phyloP scores from a whole-genome alignment of 2,329 filamentous ascomycete genomes.

The Fusarium sp. region DNA sequence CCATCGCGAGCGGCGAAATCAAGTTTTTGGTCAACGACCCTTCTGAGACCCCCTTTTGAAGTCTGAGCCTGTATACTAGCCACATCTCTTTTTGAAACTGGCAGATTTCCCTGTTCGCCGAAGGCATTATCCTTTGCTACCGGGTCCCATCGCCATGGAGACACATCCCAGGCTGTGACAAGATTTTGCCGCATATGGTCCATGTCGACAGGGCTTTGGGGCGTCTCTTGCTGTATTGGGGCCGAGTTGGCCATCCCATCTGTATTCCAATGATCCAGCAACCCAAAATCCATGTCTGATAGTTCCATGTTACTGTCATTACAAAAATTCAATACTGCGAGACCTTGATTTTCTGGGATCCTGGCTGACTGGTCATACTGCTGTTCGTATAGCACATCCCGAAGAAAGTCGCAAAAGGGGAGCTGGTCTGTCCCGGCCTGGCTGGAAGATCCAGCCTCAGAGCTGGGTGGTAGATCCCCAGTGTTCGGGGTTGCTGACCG shows the following conservation, averaged over 20 bases:
- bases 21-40: conserved; percentile 58
- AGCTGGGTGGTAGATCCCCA: conserved; percentile 30
- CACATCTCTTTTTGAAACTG: conserved; percentile 55
- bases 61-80: conserved; percentile 55
- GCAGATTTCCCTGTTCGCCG: conserved; percentile 59
- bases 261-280: conserved; percentile 62
- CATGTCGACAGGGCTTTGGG: conserved; percentile 55
- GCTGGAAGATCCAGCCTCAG: conserved; percentile 26
- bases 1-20: conserved; percentile 66
- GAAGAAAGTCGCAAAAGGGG: conserved; percentile 64
- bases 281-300: conserved; percentile 63
- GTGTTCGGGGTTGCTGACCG: conserved; percentile 40
- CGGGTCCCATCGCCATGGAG: conserved; percentile 64
- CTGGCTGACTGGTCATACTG: conserved; percentile 51
- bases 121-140: conserved; percentile 58
- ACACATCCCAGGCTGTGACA: conserved; percentile 62
- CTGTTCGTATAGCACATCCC: conserved; percentile 63
- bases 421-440: conserved; percentile 50
- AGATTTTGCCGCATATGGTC: conserved; percentile 60
- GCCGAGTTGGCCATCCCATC: conserved; percentile 49
- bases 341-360: conserved; percentile 54
- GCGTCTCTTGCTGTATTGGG: conserved; percentile 39
- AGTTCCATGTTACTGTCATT: conserved; percentile 62
- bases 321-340: conserved; percentile 63
- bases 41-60: conserved; percentile 52